A percentile compares a stretch with the other conserved stretches of the same genome.
These are phyloP conservation scores for Coemansia biformis DNA, from an alignment of 192 early-diverging fungal species.

Conservation along the genomic window DNA sequence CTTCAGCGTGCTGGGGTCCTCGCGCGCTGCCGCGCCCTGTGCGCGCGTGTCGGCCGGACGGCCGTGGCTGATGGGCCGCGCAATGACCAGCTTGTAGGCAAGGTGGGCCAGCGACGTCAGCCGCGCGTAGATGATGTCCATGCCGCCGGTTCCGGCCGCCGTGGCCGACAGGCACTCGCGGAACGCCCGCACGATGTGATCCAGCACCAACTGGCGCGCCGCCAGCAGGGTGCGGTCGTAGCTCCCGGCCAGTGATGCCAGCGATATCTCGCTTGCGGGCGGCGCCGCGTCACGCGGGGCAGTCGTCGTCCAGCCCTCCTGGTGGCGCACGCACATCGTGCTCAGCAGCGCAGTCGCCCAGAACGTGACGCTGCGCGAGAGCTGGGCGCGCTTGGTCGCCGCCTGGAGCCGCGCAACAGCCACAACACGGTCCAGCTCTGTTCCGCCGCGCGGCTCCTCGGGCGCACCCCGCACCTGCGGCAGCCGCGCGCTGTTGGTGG, in stretches of 20 bases:
- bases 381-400: conserved; percentile 51
- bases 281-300: not conserved
- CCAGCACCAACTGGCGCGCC: conserved; percentile 37
- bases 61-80: conserved; percentile 39
- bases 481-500: conserved; percentile 20
- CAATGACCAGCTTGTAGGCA: conserved; percentile 41
- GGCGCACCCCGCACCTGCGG: conserved; percentile 17
- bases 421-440: conserved; percentile 33
- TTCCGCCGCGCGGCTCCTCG: conserved; percentile 17
- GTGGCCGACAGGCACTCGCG: conserved; percentile 45
- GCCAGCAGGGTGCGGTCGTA: conserved; percentile 28
- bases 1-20: conserved; percentile 33
- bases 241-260: conserved; percentile 34
- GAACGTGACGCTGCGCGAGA: conserved; percentile 58
- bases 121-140: conserved; percentile 40
- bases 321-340: conserved; percentile 42
- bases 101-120: conserved; percentile 42
- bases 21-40: conserved; percentile 2
- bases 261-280: conserved; percentile 11
- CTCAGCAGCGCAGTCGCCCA: conserved; percentile 65
- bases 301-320: conserved; percentile 36
- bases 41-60: conserved; percentile 2
- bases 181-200: conserved; percentile 48
- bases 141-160: conserved; percentile 17
- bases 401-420: conserved; percentile 29